Base-by-base conservation (phyloP, 2,329 filamentous ascomycete genomes). In the Pseudocercospora fuligena region DNA sequence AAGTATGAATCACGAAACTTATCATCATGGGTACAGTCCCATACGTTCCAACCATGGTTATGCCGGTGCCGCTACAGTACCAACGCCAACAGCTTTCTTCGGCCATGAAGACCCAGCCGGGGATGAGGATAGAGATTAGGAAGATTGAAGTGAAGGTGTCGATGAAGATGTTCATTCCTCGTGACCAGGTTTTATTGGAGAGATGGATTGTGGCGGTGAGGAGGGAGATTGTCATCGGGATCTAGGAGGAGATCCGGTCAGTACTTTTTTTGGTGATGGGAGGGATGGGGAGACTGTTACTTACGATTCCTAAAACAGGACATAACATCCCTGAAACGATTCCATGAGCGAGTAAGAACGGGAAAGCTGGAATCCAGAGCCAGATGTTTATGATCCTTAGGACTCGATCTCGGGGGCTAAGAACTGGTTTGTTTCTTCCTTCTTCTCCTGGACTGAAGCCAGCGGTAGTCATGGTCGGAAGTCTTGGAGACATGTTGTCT, bases 11-110 rank as follows among this genome's bases (percentile, higher is more conserved):
- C 9, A 31, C 36, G 21, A 46, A 60, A 23, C 16, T 23, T 1
- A 43, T 25, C 57, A 60, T 60, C 57, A 60, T 43, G n/a, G 31
- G 31, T 23, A 19, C n/a, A 21, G 57, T 60, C 5, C 57, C 57
- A 46, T 60, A 47, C 1, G 33, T 46, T 9, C 57, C 57, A 14
- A 23, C 16, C 31, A 60, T 21, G 1, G 40, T 36, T 1, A 46
- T 46, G 7, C 33, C 33, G 21, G 33, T 21, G 5, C 23, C 16
- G 19, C 29, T 19, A 6, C 31, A 60, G 16, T n/a, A 47, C 43
- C 43, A 47, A 5, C n/a, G n/a, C n/a, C 43, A n/a, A n/a, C 57
- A 40, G 21, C 11, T 19, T 12, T 27, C 14, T n/a, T 43, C 31
- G 31, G 31, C 57, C 57, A 60, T 11, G n/a, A 21, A 19, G 2